phyloP scores from a whole-genome alignment of 177 flowering plant genomes.

The Vitis hybrid region DNA sequence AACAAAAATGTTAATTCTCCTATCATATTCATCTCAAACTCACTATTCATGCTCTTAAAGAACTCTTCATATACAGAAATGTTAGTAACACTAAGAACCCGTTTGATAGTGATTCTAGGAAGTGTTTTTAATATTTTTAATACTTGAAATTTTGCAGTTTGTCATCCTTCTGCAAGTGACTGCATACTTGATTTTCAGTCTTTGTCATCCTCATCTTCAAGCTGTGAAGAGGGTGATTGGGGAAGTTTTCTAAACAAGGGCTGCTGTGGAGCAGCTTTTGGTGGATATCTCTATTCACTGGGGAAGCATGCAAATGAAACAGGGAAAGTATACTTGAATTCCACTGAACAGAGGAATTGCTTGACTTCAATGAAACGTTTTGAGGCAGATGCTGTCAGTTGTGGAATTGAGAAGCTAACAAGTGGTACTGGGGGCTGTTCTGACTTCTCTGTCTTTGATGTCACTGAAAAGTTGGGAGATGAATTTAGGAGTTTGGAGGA shows the following conservation, averaged over 20 bases:
- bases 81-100: too few species aligned
- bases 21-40: too few species aligned
- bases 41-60: too few species aligned
- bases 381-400: slow-evolving; percentile 19
- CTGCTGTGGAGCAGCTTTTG: slow-evolving; percentile 38
- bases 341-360: slow-evolving; percentile 34
- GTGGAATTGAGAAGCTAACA: slow-evolving; percentile 50
- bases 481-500: slow-evolving; percentile 22
- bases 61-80: too few species aligned
- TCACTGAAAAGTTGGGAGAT: slow-evolving; percentile 23
- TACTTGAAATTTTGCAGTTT: not conserved
- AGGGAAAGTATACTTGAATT: slow-evolving; percentile 37
- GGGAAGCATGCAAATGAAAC: slow-evolving; percentile 36
- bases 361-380: slow-evolving; percentile 24
- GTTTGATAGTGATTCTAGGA: too few species aligned
- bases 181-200: slow-evolving; percentile 32
- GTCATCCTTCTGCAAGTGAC: slow-evolving; percentile 8
- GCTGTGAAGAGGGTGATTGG: slow-evolving; percentile 42
- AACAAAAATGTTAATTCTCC: too few species aligned
- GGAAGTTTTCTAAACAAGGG: slow-evolving; percentile 38
- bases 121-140: too few species aligned
- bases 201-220: slow-evolving; percentile 14
- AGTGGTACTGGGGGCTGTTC: slow-evolving; percentile 57
- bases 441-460: slow-evolving; percentile 37
- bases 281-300: slow-evolving; percentile 35